phyloP scores from a whole-genome alignment of 768 basidiomycete genomes.

The Rhodotorula paludigena region DNA sequence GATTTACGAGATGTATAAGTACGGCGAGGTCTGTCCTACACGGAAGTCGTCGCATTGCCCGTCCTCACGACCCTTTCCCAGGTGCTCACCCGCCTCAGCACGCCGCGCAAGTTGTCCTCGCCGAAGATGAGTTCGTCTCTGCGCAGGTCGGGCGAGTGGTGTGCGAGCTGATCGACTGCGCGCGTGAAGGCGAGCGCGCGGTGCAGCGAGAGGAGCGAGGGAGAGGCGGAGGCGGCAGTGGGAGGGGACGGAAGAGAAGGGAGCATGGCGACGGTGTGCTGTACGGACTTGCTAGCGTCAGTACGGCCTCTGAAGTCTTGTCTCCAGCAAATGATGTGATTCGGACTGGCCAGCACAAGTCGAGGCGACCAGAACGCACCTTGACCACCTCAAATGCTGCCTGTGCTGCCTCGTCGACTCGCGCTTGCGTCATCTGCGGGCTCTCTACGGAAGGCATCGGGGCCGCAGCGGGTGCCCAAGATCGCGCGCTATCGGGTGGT shows the following conservation, averaged over 20 bases:
- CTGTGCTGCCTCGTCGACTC: neutral
- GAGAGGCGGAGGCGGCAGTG: neutral
- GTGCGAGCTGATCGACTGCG: slow-evolving; percentile 1
- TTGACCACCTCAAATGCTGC: slow-evolving; percentile 7
- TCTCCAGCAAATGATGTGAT: too few species aligned
- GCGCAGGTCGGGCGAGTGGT: neutral
- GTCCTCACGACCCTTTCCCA: neutral
- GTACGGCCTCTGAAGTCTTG: too few species aligned
- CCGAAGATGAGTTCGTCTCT: slow-evolving; percentile 16
- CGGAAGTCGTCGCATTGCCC: neutral
- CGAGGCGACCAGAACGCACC: neutral
- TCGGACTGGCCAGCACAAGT: too few species aligned
- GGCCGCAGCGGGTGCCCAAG: too few species aligned
- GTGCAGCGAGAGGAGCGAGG: neutral
- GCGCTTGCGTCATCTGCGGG: neutral
- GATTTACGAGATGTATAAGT: neutral
- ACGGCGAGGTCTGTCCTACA: too few species aligned
- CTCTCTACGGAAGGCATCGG: too few species aligned
- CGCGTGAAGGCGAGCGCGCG: slow-evolving; percentile 10
- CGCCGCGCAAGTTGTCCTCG: neutral
- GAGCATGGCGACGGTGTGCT: slow-evolving; percentile 8
- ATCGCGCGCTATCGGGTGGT: too few species aligned
- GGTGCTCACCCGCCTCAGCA: neutral
- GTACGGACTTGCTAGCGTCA: neutral
- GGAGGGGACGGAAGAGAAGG: slow-evolving; percentile 1